Percentiles rank a stretch among this genome's conserved stretches.
Conservation (phyloP, 768 basidiomycete species). For the Clavulina sp. region DNA sequence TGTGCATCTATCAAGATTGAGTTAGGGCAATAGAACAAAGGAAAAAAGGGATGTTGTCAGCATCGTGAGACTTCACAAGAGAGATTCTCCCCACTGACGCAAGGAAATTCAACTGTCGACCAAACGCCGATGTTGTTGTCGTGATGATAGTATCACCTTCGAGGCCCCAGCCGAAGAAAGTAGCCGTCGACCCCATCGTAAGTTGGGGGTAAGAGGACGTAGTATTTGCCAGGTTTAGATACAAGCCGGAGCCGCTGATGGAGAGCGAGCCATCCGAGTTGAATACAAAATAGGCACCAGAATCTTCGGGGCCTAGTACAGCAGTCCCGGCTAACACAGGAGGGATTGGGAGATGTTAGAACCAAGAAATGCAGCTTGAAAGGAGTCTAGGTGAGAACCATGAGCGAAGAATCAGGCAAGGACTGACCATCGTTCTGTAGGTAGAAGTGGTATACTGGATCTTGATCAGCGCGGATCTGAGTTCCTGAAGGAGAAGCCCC, state of each 20-base stretch:
- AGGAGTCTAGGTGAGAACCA: neutral
- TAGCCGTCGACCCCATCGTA: slow-evolving; percentile 28
- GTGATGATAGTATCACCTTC: slow-evolving; percentile 42
- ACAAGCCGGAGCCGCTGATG: slow-evolving; percentile 25
- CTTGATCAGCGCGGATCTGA: slow-evolving; percentile 35
- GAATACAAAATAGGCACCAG: slow-evolving; percentile 34
- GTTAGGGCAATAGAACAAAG: too few relatives aligned
- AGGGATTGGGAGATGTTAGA: neutral
- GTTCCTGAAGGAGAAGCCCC: slow-evolving; percentile 19
- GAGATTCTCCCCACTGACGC: slow-evolving; percentile 35
- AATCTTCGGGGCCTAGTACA: slow-evolving; percentile 34
- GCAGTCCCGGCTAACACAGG: slow-evolving; percentile 33
- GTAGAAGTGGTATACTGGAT: slow-evolving; percentile 40
- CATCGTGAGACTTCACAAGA: too few relatives aligned
- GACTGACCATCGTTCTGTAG: slow-evolving; percentile 30
- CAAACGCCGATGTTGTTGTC: slow-evolving; percentile 18
- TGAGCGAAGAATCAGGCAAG: neutral
- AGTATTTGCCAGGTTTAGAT: slow-evolving; percentile 29
- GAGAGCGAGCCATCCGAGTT: slow-evolving; percentile 28
- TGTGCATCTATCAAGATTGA: too few relatives aligned
- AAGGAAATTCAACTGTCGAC: slow-evolving; percentile 35
- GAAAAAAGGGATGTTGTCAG: too few relatives aligned
- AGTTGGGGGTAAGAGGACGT: slow-evolving; percentile 33
- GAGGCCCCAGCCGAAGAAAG: slow-evolving; percentile 37
- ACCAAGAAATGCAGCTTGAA: neutral